Conservation (phyloP, 1,139 yeast genomes). For the Yamadazyma aaseri region DNA sequence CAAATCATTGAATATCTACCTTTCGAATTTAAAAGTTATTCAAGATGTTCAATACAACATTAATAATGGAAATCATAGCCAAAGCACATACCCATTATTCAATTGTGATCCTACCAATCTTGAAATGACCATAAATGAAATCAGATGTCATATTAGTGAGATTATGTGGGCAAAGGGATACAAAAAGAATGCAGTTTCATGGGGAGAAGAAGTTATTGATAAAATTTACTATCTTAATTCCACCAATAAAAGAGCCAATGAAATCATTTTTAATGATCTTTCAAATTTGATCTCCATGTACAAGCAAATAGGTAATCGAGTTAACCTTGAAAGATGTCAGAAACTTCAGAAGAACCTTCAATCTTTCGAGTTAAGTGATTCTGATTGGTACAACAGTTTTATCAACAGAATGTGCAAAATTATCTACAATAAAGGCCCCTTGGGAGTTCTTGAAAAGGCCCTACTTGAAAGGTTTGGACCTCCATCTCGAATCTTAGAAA, state of each 20-base stretch:
- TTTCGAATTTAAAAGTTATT: conserved; percentile 34
- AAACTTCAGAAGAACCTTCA: conserved; percentile 22
- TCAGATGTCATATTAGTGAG: conserved; percentile 64
- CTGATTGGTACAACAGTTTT: conserved; percentile 36
- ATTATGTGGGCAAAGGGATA: conserved; percentile 61
- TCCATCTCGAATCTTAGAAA: conserved; percentile 30
- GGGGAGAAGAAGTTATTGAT: conserved; percentile 58
- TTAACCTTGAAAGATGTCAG: conserved; percentile 28
- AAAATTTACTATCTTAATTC: conserved; percentile 34
- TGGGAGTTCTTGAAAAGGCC: conserved; percentile 44
- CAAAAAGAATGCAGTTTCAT: conserved; percentile 53
- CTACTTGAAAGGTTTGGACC: conserved; percentile 41
- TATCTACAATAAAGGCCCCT: conserved; percentile 42
- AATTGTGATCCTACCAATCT: conserved; percentile 35
- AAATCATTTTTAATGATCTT: conserved; percentile 32
- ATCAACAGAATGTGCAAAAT: conserved; percentile 38
- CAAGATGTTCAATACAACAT: conserved; percentile 21
- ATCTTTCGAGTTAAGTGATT: conserved; percentile 21
- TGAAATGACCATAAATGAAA: conserved; percentile 28
- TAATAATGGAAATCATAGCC: conserved; percentile 21
- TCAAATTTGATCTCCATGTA: conserved; percentile 36
- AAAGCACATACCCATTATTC: conserved; percentile 37
- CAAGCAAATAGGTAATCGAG: conserved; percentile 22
- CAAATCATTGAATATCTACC: conserved; percentile 35
- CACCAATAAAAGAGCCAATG: conserved; percentile 27